These are phyloP conservation scores for Pisolithus microcarpus DNA, from an alignment of 768 basidiomycete species.

Conservation along the genomic window DNA sequence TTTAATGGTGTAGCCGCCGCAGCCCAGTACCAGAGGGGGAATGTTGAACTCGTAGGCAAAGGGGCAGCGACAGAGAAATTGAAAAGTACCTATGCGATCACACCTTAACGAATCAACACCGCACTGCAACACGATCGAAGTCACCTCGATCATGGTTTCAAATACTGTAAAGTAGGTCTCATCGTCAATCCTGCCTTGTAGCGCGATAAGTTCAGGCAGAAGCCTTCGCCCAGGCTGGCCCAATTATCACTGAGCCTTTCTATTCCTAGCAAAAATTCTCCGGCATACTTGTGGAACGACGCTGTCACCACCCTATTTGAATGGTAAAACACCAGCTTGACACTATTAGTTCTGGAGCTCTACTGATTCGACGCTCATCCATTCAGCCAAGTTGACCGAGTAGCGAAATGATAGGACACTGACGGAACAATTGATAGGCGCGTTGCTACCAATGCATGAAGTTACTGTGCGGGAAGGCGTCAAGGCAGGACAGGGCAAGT, in stretches of 20 bases:
- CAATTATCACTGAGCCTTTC: too few species aligned
- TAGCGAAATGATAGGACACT: conserved; percentile 80
- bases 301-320: too few species aligned
- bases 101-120: conserved; percentile 79
- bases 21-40: conserved; percentile 89
- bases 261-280: too few species aligned
- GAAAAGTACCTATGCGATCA: conserved; percentile 79
- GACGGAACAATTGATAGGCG: conserved; percentile 77
- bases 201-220: too few species aligned
- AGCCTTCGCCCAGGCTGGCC: too few species aligned
- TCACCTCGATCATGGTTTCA: too few species aligned
- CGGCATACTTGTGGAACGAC: too few species aligned
- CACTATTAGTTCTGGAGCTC: conserved; percentile 18
- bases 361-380: conserved; percentile 69
- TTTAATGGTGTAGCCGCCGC: conserved; percentile 94
- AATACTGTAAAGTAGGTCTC: too few species aligned
- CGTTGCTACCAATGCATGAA: conserved; percentile 62
- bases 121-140: conserved; percentile 78
- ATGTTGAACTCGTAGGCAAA: conserved; percentile 91
- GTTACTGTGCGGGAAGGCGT: conserved; percentile 62
- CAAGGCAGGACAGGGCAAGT: conserved; percentile 73
- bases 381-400: conserved; percentile 37
- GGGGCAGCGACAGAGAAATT: conserved; percentile 73
- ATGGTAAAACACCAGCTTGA: conserved; percentile 22
- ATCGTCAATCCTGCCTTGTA: too few species aligned